Evolutionary conservation across 495 filamentous ascomycete genomes (phyloP).

Genomic region (Hyaloscypha hepaticicola): DNA sequence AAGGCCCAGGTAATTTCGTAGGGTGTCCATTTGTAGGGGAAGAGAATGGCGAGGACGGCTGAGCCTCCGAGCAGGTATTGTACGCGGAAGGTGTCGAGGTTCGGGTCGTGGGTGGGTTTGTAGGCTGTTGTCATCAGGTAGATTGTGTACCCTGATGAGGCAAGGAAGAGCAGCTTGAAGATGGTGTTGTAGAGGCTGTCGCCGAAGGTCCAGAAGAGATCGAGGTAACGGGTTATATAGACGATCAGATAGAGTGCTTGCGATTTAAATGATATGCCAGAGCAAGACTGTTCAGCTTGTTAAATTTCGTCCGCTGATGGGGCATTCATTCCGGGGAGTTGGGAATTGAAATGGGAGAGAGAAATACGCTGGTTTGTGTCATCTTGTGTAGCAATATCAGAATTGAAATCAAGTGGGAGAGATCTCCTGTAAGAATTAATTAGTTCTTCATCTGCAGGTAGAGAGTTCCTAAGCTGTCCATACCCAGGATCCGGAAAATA

Average conservation of each 20-base stretch:
- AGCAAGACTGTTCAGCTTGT: constrained; percentile 68
- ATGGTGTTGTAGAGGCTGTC: constrained; percentile 82
- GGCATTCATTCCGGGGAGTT: background rate
- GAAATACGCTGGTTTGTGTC: constrained; percentile 76
- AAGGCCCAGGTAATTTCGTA: constrained; percentile 91
- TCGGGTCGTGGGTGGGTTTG: constrained; percentile 93
- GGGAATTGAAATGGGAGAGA: background rate
- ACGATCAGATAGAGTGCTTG: constrained; percentile 92
- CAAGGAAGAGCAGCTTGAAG: constrained; percentile 95
- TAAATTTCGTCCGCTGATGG: constrained; percentile 7
- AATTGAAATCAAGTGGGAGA: constrained; percentile 93
- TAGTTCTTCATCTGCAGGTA: constrained; percentile 9
- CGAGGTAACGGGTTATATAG: constrained; percentile 83
- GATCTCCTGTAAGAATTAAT: constrained; percentile 61
- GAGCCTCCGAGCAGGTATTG: constrained; percentile 85
- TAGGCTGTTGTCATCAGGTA: constrained; percentile 96
- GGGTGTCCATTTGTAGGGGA: constrained; percentile 74
- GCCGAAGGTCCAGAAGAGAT: constrained; percentile 85
- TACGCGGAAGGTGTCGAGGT: constrained; percentile 94
- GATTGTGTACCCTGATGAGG: constrained; percentile 84
- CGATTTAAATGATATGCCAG: constrained; percentile 97
- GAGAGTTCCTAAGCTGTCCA: constrained; percentile 29
- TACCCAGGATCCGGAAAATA: constrained; percentile 84
- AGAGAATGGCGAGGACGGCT: constrained; percentile 73
- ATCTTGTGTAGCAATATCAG: constrained; percentile 96